A percentile compares a stretch with the other conserved stretches of the same genome.
Evolutionary conservation across 768 basidiomycete genomes (phyloP).

Genomic region (Lyophyllum decastes): DNA sequence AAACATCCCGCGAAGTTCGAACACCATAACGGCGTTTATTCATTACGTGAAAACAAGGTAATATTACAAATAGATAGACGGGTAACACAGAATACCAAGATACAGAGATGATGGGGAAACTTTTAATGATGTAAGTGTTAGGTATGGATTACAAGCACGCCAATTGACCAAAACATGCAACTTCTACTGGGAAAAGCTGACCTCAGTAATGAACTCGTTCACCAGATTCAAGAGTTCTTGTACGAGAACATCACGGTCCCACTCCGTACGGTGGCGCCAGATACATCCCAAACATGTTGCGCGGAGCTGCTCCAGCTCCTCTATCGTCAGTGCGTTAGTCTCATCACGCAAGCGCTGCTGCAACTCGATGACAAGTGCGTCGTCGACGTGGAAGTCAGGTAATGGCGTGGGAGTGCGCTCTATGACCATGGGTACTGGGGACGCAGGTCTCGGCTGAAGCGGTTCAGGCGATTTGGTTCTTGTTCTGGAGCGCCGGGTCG

Average conservation of each 20-base stretch:
- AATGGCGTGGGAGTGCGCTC: slow-evolving; percentile 69
- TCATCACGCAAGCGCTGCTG: slow-evolving; percentile 45
- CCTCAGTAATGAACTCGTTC: slow-evolving; percentile 67
- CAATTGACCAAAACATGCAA: background rate
- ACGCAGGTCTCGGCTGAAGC: slow-evolving; percentile 10
- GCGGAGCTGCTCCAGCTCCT: slow-evolving; percentile 92
- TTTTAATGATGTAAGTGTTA: too few species aligned
- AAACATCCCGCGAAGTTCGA: too few species aligned
- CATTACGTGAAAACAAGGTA: too few species aligned
- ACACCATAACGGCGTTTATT: too few species aligned
- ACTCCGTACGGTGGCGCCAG: slow-evolving; percentile 82
- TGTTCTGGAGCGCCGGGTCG: slow-evolving; percentile 4
- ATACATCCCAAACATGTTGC: slow-evolving; percentile 77
- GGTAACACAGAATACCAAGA: too few species aligned
- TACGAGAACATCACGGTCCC: slow-evolving; percentile 77
- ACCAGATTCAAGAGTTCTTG: slow-evolving; percentile 58
- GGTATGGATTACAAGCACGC: too few species aligned
- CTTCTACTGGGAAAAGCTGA: slow-evolving; percentile 27
- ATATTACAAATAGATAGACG: too few species aligned
- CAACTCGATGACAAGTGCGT: slow-evolving; percentile 49
- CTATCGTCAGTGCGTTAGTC: slow-evolving; percentile 70
- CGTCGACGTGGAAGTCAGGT: slow-evolving; percentile 76
- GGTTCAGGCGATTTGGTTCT: slow-evolving; percentile 21
- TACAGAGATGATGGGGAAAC: too few species aligned
- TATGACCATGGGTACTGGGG: slow-evolving; percentile 46